Evolutionary conservation across 495 filamentous ascomycete genomes (phyloP), one percentile per base, ranked within the genome.

Genomic region (Thozetella sp.): DNA sequence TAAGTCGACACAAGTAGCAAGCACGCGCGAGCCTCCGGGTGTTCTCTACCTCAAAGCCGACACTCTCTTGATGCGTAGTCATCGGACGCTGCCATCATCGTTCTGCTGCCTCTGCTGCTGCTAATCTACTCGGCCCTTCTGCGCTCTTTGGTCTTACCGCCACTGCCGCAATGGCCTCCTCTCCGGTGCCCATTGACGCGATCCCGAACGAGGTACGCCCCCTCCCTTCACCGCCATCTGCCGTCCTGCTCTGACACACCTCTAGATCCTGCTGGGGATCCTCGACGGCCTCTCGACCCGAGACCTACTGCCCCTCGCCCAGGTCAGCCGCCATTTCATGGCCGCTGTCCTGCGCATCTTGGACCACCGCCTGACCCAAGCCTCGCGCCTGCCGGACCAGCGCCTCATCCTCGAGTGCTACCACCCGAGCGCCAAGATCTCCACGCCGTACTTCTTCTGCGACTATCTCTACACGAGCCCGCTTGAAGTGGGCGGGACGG

Each of bases 391-490:
- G 17, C 72, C 81, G 19, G 83, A 86, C 55, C 85, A 88, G 67
- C 78, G 84, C 43, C 72, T 93, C 25, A 86, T 93, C 20, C 81
- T 95, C 15, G 90, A 93, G 77, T 91, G 88, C 75, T 93, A 87
- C 66, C 89, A 89, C 61, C 91, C 91, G 0, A 84, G 77, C 60
- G 84, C 82, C n/a, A 88, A 85, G 68, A 73, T 90, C 25, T 86
- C 80, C 13, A 87, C 88, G 52, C 86, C 90, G 1, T 87, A 86
- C 48, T 82, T 90, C 1, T 87, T 83, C 69, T 92, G 90, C 75
- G 80, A 83, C 51, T 89, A 89, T 62, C 78, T 89, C 6, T 83
- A 80, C 45, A 92, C 86, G 4, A 63, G 73, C 37, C 62, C 79
- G 77, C 67, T 86, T 25, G 63, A 73, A 54, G 66, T 62, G 24